A percentile compares a stretch with the other conserved stretches of the same genome.
These are phyloP conservation scores for Globisporangium echinulatum DNA, from an alignment of 352 stramenopile species.

Conservation along the genomic window DNA sequence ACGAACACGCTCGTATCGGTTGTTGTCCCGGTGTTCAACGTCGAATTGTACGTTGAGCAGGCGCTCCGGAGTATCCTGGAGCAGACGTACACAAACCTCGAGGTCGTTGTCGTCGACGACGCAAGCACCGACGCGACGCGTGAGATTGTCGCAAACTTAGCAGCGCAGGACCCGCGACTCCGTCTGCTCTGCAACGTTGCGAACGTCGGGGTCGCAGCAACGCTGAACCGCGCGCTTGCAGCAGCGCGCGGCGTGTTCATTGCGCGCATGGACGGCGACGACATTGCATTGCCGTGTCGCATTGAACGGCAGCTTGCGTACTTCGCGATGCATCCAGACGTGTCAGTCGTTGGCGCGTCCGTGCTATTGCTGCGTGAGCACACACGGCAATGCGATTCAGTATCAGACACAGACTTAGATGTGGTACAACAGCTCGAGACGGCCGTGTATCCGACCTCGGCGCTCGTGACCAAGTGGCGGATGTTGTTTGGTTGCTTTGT, in stretches of 20 bases:
- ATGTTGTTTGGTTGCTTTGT: conserved; percentile 79
- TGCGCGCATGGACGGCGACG: conserved; percentile 84
- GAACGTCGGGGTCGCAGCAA: conserved; percentile 50
- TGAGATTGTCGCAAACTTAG: conserved; percentile 36
- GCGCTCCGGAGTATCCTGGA: conserved; percentile 36
- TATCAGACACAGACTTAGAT: no score
- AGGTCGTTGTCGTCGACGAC: conserved; percentile 73
- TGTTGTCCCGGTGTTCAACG: conserved; percentile 73
- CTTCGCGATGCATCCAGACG: conserved; percentile 27
- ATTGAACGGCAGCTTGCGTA: conserved; percentile 49
- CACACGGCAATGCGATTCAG: background rate
- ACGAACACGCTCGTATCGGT: conserved; percentile 34
- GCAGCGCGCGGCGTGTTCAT: conserved; percentile 43
- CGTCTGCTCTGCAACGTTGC: conserved; percentile 35
- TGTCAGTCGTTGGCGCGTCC: conserved; percentile 34
- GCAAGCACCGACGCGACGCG: conserved; percentile 40
- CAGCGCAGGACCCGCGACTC: conserved; percentile 26
- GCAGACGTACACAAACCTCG: conserved; percentile 37
- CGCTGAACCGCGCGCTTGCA: conserved; percentile 67
- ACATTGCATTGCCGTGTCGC: conserved; percentile 50
- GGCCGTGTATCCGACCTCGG: conserved; percentile 39
- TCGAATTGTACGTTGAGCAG: conserved; percentile 28
- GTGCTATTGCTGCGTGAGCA: conserved; percentile 22
- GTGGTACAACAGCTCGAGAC: conserved; percentile 16
- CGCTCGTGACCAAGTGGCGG: conserved; percentile 53